phyloP scores from a whole-genome alignment of 495 filamentous ascomycete species.

The Hypomontagnella submonticulosa region DNA sequence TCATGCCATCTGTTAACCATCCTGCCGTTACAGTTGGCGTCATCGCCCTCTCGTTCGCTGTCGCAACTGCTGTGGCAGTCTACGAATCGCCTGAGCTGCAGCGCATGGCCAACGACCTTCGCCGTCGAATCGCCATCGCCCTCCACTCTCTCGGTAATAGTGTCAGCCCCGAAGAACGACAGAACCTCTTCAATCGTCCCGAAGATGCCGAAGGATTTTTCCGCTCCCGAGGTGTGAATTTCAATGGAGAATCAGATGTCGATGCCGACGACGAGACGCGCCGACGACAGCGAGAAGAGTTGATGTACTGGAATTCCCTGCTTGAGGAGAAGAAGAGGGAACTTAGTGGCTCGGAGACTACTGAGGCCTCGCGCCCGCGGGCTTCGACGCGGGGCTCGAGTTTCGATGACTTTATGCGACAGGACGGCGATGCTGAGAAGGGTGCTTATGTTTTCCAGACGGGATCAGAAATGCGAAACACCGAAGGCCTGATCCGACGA shows the following conservation, averaged over 20 bases:
- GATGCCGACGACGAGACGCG: slow-evolving; percentile 76
- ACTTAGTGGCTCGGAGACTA: slow-evolving; percentile 37
- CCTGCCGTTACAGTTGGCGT: slow-evolving; percentile 73
- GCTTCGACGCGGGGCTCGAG: slow-evolving; percentile 47
- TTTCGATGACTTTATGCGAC: slow-evolving; percentile 66
- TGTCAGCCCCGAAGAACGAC: slow-evolving; percentile 67
- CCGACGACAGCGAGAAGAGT: slow-evolving; percentile 75
- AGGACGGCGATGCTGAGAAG: slow-evolving; percentile 55
- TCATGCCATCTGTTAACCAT: slow-evolving; percentile 61
- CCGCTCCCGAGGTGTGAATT: slow-evolving; percentile 54
- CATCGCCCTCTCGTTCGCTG: slow-evolving; percentile 77
- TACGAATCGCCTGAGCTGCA: slow-evolving; percentile 87
- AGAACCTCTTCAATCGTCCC: slow-evolving; percentile 66
- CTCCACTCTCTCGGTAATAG: slow-evolving; percentile 82
- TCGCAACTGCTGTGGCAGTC: slow-evolving; percentile 83
- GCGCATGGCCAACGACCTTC: slow-evolving; percentile 77
- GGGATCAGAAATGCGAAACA: slow-evolving; percentile 51
- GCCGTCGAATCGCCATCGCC: slow-evolving; percentile 81
- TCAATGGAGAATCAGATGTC: slow-evolving; percentile 64
- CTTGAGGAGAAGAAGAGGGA: slow-evolving; percentile 52
- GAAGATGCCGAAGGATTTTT: slow-evolving; percentile 69
- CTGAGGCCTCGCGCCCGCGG: slow-evolving; percentile 8
- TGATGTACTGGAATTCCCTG: slow-evolving; percentile 72
- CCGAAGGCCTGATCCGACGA: slow-evolving; percentile 57
- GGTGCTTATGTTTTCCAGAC: slow-evolving; percentile 65